Conservation (phyloP, 1,139 yeast genomes). For the Fermentozyma sake region DNA sequence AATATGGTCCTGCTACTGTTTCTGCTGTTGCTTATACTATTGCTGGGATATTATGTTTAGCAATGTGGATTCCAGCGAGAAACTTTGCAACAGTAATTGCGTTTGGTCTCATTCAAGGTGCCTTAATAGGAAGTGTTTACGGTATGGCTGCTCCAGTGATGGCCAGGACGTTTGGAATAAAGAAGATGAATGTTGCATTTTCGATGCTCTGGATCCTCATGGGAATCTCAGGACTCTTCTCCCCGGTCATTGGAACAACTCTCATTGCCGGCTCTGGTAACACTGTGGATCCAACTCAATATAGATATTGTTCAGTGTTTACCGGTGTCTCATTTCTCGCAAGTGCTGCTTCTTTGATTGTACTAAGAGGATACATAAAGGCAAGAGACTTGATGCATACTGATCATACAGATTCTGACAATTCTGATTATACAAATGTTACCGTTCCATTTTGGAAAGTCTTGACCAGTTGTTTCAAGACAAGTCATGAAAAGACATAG, state of each 20-base stretch:
- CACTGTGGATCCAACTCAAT: constrained; percentile 36
- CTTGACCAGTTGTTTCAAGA: constrained; percentile 12
- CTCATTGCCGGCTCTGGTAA: constrained; percentile 32
- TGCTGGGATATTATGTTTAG: constrained; percentile 38
- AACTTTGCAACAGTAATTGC: constrained; percentile 48
- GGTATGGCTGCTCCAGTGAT: constrained; percentile 26
- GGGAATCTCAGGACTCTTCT: constrained; percentile 43
- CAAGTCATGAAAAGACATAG: constrained; percentile 4
- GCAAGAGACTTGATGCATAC: constrained; percentile 32
- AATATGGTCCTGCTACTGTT: constrained; percentile 42
- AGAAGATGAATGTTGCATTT: constrained; percentile 45
- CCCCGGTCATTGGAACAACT: constrained; percentile 52
- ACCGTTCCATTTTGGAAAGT: constrained; percentile 14
- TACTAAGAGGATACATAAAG: constrained; percentile 46
- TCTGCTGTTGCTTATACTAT: constrained; percentile 26
- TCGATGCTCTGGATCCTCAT: constrained; percentile 44
- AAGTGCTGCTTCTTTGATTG: constrained; percentile 31
- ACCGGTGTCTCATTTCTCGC: constrained; percentile 49
- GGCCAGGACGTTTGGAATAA: constrained; percentile 33
- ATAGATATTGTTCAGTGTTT: constrained; percentile 47
- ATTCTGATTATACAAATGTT: constrained; percentile 13
- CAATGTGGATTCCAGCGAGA: constrained; percentile 61
- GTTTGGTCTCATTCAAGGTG: constrained; percentile 45
- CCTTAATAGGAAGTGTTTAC: constrained; percentile 45
- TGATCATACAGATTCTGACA: constrained; percentile 16